phyloP scores from a whole-genome alignment of 768 basidiomycete genomes.

The Pulveroboletus sp. region DNA sequence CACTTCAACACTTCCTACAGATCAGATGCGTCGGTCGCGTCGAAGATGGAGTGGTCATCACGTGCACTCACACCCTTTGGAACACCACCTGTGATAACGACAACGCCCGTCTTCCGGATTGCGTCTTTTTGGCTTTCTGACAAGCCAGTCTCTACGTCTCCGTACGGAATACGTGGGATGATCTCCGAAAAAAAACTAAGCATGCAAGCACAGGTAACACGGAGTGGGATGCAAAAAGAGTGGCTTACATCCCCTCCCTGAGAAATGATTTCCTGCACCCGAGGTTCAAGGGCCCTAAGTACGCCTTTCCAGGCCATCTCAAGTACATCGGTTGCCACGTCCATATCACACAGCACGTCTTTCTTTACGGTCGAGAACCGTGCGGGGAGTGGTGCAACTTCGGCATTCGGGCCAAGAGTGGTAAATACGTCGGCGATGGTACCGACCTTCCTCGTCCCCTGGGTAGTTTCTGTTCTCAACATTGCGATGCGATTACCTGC shows the following conservation, averaged over 20 bases:
- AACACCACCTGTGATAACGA: conserved; percentile 56
- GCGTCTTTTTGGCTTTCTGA: conserved; percentile 39
- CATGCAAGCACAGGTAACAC: background rate
- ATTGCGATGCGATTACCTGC: background rate
- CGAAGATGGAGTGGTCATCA: background rate
- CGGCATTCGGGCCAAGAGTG: conserved; percentile 37
- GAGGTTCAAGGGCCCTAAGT: conserved; percentile 42
- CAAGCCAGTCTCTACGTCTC: conserved; percentile 43
- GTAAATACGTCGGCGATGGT: conserved; percentile 46
- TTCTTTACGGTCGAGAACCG: conserved; percentile 61
- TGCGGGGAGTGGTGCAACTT: conserved; percentile 41
- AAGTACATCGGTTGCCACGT: conserved; percentile 23
- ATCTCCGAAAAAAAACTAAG: conserved; percentile 31
- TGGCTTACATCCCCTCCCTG: conserved; percentile 43
- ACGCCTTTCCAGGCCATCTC: conserved; percentile 53
- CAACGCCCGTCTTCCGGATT: conserved; percentile 50
- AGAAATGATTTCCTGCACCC: conserved; percentile 43
- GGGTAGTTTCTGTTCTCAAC: conserved; percentile 12
- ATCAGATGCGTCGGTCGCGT: background rate
- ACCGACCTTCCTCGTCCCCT: conserved; percentile 25
- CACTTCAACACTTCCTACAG: conserved; percentile 53
- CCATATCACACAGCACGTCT: conserved; percentile 40
- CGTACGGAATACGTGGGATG: conserved; percentile 46
- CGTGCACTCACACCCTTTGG: conserved; percentile 40
- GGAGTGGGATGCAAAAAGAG: background rate